Percentiles rank a stretch among this genome's conserved stretches.
phyloP scores from a whole-genome alignment of 1,139 yeast genomes.

The Suhomyces bolitotheri region DNA sequence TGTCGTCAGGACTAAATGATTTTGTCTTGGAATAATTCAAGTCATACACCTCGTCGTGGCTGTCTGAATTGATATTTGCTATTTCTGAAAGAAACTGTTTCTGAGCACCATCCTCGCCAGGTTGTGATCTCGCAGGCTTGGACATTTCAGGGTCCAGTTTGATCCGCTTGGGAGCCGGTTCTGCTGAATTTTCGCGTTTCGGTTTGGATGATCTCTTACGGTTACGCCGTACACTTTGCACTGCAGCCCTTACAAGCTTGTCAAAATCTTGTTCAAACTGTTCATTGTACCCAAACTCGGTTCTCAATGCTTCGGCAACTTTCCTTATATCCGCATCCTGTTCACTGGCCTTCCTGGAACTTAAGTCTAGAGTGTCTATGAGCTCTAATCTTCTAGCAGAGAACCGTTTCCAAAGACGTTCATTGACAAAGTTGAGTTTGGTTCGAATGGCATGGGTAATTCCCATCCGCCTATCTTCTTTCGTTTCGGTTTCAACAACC shows the following conservation, averaged over 20 bases:
- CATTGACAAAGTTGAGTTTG: conserved; percentile 75
- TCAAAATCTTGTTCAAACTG: conserved; percentile 72
- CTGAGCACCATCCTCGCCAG: conserved; percentile 3
- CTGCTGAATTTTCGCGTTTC: conserved; percentile 14
- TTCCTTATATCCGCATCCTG: conserved; percentile 78
- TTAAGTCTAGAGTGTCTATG: conserved; percentile 76
- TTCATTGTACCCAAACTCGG: conserved; percentile 70
- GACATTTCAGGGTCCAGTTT: conserved; percentile 7
- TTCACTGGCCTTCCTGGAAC: conserved; percentile 84
- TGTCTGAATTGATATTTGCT: conserved; percentile 35
- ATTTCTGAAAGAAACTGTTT: conserved; percentile 37
- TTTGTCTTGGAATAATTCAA: conserved; percentile 36
- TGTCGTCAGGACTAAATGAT: conserved; percentile 34
- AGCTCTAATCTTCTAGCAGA: conserved; percentile 85
- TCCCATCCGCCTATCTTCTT: conserved; percentile 38
- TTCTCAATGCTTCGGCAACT: conserved; percentile 73
- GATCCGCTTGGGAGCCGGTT: conserved; percentile 6
- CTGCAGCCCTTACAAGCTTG: conserved; percentile 86
- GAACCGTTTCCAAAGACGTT: conserved; percentile 82
- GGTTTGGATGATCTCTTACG: conserved; percentile 44
- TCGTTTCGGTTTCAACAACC: conserved; percentile 9
- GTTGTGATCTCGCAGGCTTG: too few species aligned
- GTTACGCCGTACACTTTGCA: conserved; percentile 60
- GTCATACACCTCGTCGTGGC: conserved; percentile 36
- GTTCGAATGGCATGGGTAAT: conserved; percentile 78